These are phyloP conservation scores for Trichoderma asperelloides DNA, from an alignment of 495 filamentous ascomycete species.

Conservation along the genomic window DNA sequence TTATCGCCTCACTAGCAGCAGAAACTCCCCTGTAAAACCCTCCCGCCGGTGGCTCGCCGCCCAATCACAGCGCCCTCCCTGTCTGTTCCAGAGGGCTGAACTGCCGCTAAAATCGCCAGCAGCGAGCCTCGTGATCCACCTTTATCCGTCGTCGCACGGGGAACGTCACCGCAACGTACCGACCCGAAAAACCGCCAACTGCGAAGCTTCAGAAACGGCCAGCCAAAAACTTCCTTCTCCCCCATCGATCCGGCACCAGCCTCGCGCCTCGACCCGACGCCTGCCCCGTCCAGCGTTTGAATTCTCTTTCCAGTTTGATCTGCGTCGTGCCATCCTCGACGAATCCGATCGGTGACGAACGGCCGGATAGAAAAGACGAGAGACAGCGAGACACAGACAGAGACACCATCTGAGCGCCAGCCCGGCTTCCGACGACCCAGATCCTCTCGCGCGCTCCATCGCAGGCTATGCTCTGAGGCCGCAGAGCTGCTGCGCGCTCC, in stretches of 20 bases:
- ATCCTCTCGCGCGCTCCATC: not conserved
- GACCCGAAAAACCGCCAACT: conserved; percentile 3
- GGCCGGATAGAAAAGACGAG: not conserved
- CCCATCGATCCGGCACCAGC: not conserved
- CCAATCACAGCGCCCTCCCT: not conserved
- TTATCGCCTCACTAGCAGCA: not conserved
- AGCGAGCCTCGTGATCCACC: conserved; percentile 8
- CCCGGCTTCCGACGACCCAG: too few species aligned
- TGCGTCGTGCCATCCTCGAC: too few species aligned
- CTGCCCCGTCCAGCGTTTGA: too few species aligned
- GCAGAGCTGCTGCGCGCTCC: conserved; percentile 5
- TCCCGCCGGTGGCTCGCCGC: not conserved
- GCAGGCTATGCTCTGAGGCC: conserved; percentile 1
- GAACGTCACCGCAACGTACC: conserved; percentile 4
- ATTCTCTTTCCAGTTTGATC: too few species aligned
- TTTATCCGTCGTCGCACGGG: conserved; percentile 4
- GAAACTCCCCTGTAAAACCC: conserved; percentile 1
- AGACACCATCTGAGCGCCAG: not conserved
- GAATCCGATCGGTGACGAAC: too few species aligned
- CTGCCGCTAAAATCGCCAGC: not conserved
- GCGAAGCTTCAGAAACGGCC: not conserved
- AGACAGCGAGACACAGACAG: not conserved
- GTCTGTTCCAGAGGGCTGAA: not conserved
- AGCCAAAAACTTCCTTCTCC: too few species aligned
- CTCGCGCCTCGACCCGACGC: not conserved